Evolutionary conservation across 441 rosid species (phyloP).

Genomic region (Eruca vesicaria): DNA sequence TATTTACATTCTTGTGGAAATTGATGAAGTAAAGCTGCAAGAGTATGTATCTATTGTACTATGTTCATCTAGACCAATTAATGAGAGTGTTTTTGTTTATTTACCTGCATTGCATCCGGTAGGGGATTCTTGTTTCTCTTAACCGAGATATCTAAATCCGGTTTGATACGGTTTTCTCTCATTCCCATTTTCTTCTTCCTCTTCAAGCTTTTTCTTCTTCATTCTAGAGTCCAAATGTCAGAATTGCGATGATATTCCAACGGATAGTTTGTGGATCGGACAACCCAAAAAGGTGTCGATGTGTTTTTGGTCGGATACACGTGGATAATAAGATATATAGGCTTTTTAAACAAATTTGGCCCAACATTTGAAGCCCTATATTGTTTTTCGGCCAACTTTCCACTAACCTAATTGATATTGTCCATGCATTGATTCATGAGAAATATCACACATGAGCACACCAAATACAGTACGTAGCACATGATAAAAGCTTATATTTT

Average conservation of each 20-base stretch:
- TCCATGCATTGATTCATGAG: not conserved
- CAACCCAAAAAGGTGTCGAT: not conserved
- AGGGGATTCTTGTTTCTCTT: not conserved
- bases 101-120: not conserved
- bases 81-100: not conserved
- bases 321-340: not conserved
- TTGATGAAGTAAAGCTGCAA: not conserved
- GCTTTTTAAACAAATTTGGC: conserved; percentile 26
- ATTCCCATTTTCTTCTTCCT: no score
- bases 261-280: not conserved
- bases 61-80: not conserved
- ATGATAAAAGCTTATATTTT: not conserved
- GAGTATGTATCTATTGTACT: not conserved
- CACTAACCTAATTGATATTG: not conserved
- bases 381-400: conserved; percentile 1
- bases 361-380: conserved; percentile 19
- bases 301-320: not conserved
- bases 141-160: not conserved
- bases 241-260: not conserved
- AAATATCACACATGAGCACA: not conserved
- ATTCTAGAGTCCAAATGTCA: not conserved
- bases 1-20: not conserved
- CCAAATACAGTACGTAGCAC: not conserved
- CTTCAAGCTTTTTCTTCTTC: no score
- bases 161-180: not conserved